These are phyloP conservation scores for Nakaseomyces kungkrabaensis DNA, from an alignment of 1,139 yeast genomes.

Conservation along the genomic window DNA sequence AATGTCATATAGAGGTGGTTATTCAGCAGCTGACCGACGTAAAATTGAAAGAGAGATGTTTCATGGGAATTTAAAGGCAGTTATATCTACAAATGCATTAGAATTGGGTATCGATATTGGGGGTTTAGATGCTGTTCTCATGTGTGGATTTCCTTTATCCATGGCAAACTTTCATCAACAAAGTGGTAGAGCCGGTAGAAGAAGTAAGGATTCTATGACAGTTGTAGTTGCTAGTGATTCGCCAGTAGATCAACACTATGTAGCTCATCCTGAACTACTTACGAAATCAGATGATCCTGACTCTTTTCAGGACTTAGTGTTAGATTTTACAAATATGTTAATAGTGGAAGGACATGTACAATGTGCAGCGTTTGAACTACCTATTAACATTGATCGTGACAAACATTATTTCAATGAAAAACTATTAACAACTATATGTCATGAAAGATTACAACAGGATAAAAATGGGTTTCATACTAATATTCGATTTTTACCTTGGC, in stretches of 20 bases:
- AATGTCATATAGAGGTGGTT: conserved; percentile 94
- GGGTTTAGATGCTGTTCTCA: conserved; percentile 77
- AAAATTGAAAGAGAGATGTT: conserved; percentile 86
- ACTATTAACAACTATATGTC: conserved; percentile 34
- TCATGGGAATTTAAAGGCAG: conserved; percentile 70
- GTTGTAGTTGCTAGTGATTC: conserved; percentile 74
- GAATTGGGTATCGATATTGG: conserved; percentile 95
- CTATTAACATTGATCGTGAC: conserved; percentile 48
- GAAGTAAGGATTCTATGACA: conserved; percentile 66
- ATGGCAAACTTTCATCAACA: conserved; percentile 87
- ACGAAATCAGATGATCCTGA: conserved; percentile 34
- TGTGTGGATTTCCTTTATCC: conserved; percentile 87
- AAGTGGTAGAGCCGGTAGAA: conserved; percentile 91
- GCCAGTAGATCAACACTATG: conserved; percentile 80
- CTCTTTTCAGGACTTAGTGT: conserved; percentile 40
- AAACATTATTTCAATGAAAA: conserved; percentile 42
- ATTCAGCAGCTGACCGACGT: conserved; percentile 75
- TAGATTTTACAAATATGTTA: conserved; percentile 44
- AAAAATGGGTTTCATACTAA: conserved; percentile 49
- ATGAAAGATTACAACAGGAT: conserved; percentile 39
- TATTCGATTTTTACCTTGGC: conserved; percentile 68
- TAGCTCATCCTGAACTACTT: conserved; percentile 59
- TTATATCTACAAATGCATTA: conserved; percentile 88
- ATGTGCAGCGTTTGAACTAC: conserved; percentile 86
- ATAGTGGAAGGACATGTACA: conserved; percentile 77